Evolutionary conservation across 768 basidiomycete species (phyloP).

Genomic region (Mycena pura): DNA sequence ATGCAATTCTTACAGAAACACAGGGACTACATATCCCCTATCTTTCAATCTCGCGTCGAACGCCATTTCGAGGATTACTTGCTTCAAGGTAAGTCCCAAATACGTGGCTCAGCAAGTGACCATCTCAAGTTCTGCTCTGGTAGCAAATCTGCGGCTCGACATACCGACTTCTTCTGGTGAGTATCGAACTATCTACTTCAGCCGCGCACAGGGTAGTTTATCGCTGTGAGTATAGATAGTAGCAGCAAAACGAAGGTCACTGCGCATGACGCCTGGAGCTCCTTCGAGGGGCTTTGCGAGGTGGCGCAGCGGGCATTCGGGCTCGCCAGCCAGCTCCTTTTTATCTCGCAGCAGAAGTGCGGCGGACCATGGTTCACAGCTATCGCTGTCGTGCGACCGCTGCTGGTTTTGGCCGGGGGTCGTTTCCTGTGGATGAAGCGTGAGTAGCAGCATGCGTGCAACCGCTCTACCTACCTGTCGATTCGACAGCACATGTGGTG

Average conservation of each 20-base stretch:
- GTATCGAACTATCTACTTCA: neutral
- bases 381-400: conserved; percentile 8
- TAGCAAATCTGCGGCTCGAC: conserved; percentile 20
- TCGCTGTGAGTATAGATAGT: neutral
- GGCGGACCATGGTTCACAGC: neutral
- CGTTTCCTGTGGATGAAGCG: conserved; percentile 14
- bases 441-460: neutral
- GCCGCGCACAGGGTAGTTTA: no score
- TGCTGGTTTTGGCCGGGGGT: neutral
- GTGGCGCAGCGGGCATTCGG: neutral
- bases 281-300: neutral
- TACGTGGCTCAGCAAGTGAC: neutral
- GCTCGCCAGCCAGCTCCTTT: neutral
- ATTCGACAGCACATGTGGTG: conserved; percentile 11
- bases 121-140: no score
- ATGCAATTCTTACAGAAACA: neutral
- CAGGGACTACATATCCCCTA: neutral
- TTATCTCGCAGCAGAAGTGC: neutral
- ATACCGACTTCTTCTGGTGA: conserved; percentile 17
- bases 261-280: neutral
- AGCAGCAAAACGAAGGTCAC: neutral
- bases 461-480: neutral
- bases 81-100: neutral
- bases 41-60: neutral
- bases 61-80: conserved; percentile 15